Evolutionary conservation across 1,139 yeast species (phyloP), one percentile per base, ranked within the genome.

Genomic region (Geotrichum klebahnii): DNA sequence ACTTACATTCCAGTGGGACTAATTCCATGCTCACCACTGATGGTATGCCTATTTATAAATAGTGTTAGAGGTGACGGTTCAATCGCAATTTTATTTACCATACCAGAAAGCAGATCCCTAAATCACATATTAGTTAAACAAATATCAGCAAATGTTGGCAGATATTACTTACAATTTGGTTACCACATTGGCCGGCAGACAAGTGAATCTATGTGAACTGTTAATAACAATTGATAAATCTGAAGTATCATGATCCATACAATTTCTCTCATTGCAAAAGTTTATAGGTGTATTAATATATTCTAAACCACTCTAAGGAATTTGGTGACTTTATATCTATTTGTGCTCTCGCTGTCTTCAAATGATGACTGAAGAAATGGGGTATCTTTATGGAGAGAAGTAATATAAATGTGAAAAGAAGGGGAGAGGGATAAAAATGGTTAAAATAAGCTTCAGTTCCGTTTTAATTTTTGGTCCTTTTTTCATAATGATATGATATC

Each of bases 181-280:
- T 87, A 82, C 96, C 96, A 82, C 96, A 87, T 75, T 87, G 95
- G 73, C 95, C 95, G 52, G 95, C 83, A 55, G 95, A 87, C 71
- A 86, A 79, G 73, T 86, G 95, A 70, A 86, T 84, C 88, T 82
- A 37, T 66, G 22, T 33, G 5, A 5, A 3, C 14, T 38, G 44
- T 55, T 32, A 33, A 12, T 9, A 34, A 24, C 19, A 31, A 19
- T 2, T 6, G 33, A 16, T 24, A 33, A 37, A 33, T 16, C 4
- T 28, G 35, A 19, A 50, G 45, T 51, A n/a, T n/a, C n/a, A n/a
- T 50, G 48, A 46, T 51, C 74, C 80, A 56, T 74, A 77, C 80
- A 67, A 78, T 78, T 71, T 78, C 82, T 76, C 82, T 78, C 82
- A 78, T 78, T 46, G 52, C 48, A 23, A 22, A 14, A 23, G 32